Evolutionary conservation across 352 stramenopile genomes (phyloP), one percentile per base, ranked within the genome.

Genomic region (Phytophthora lateralis): DNA sequence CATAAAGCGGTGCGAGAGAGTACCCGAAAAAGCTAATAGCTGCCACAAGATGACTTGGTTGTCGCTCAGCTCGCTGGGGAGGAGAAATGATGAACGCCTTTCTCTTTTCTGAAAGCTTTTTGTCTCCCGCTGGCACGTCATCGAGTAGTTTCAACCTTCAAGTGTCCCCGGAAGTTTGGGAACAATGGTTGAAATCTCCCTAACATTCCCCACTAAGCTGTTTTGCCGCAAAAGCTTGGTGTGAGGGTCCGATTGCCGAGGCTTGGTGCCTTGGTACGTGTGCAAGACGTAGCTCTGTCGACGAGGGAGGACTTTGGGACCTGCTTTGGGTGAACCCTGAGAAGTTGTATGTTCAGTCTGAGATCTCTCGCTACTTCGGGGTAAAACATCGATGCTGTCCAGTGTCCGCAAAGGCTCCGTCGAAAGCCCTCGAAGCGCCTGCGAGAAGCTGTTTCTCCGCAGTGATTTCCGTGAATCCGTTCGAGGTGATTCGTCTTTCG

Each of bases 221-320:
- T 21, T 43, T 35, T 52, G 39, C 6, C 27, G 46, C 14, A 49
- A 24, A 4, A 43, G 10, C 2, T 48, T 49, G 8, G 9, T 17
- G 3, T 30, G 46, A 10, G 30, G 41, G 18, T 45, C 48, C 0
- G 30, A 41, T 21, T 7, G 24, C 21, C 20, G 9, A 18, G 24
- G 11, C 41, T 42, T 46, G 1, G n/a, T 8, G n/a, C 11, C 6
- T 26, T 35, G 34, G 20, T 34, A 14, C 3, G 43, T 47, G 34
- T 60, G 47, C 18, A 70, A 37, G 15, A 45, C 50, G 43, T 61
- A 66, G 26, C 27, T 70, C 3, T 30, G 26, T 39, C 45, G 55
- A 30, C 62, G 42, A 44, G 49, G 55, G 11, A 54, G n/a, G 6
- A 27, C 20, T 18, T 48, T 64, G 0, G 55, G 48, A 17, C 41